Evolutionary conservation across 768 basidiomycete genomes (phyloP), one percentile per base, ranked within the genome.

Genomic region (Clathrus columnatus): DNA sequence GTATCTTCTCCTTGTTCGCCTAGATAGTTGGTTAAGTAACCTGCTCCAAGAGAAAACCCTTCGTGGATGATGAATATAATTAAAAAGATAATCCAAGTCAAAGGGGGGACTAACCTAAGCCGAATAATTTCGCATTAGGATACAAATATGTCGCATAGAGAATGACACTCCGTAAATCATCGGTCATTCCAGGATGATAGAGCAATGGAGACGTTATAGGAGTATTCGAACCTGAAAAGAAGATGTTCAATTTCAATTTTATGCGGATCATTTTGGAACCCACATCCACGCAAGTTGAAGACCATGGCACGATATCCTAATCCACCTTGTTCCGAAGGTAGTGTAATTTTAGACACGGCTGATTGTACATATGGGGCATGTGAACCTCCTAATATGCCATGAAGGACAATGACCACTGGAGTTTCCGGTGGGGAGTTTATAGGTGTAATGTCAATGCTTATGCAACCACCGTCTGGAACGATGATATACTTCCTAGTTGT

Each of bases 331-430:
- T 48, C n/a, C 51, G 23, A 54, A 46, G 20, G 27, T 26, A 23
- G 50, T 7, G 58, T 60, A 14, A 60, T 50, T 36, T 44, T 46
- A 11, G 60, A 45, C 17, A 64, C 48, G 10, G 57, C 57, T 11
- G 62, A 59, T 17, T 62, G 61, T 30, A 65, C 60, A 41, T 65
- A 65, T 20, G 59, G 28, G 49, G 63, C 64, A 48, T 65, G 58
- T 1, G 64, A 65, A 43, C 64, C 64, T 2, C 64, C 64, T 6
- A 62, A 63, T 29, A 65, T 59, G n/a, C 64, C 64, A 57, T 65
- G 64, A 7, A 60, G 44, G 26, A 65, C 61, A 23, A 62, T 36
- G 11, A 65, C 32, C 10, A 65, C 54, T 42, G 51, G 49, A 8
- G 49, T 17, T 11, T 50, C 49, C 3, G 64, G 61, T 6, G 48